Evolutionary conservation across 257 asterid genomes (phyloP).

Genomic region (Rhazya stricta): DNA sequence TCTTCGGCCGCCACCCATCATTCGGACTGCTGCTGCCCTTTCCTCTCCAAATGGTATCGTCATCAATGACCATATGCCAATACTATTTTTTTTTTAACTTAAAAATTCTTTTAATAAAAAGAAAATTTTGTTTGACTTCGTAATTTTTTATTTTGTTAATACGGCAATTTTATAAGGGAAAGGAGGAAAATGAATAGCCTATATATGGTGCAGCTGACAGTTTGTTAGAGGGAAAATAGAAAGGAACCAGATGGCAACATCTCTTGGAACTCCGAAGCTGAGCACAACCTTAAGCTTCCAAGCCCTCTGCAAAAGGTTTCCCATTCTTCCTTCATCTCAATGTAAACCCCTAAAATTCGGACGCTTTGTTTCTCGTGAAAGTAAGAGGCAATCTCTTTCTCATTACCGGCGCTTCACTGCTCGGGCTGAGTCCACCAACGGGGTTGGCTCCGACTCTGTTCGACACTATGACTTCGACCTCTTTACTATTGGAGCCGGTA

Average conservation of each 20-base stretch:
- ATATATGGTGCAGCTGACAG: background rate
- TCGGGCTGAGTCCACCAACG: slow-evolving; percentile 56
- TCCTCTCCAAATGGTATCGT: background rate
- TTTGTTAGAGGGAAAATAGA: background rate
- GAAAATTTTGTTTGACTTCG: no score
- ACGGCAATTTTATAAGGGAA: no score
- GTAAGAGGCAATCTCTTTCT: slow-evolving; percentile 12
- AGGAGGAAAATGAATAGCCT: background rate
- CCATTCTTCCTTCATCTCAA: slow-evolving; percentile 29
- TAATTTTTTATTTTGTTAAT: no score
- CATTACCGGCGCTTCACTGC: slow-evolving; percentile 36
- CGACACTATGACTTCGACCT: slow-evolving; percentile 73
- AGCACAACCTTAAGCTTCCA: slow-evolving; percentile 40
- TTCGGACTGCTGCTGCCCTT: no score
- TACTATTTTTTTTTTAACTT: no score
- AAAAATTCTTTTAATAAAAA: no score
- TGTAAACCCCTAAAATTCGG: slow-evolving; percentile 15
- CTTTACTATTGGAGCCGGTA: slow-evolving; percentile 93
- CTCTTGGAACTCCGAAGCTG: slow-evolving; percentile 55
- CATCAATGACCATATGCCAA: background rate
- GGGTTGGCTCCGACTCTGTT: slow-evolving; percentile 40
- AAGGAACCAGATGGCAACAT: slow-evolving; percentile 42
- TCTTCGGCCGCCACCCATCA: background rate
- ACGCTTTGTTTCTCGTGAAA: slow-evolving; percentile 20
- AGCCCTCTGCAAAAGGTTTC: slow-evolving; percentile 31